Conservation (phyloP, 164 flowering plant species). For the Dillenia turbinata region DNA sequence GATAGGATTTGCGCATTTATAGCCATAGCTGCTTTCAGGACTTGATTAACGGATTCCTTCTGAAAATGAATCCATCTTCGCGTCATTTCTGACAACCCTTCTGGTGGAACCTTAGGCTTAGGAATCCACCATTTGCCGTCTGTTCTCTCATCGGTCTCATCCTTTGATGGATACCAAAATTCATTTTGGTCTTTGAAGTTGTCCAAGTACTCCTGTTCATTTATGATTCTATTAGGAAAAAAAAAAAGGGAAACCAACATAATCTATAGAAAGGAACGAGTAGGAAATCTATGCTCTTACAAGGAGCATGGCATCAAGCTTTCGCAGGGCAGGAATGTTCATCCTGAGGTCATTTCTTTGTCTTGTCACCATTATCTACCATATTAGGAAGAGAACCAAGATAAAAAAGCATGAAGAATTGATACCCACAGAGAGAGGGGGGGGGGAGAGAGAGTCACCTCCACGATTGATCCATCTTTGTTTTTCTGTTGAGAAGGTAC, state of each 20-base stretch:
- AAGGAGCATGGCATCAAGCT: slow-evolving; percentile 86
- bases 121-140: slow-evolving; percentile 96
- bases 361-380: slow-evolving; percentile 79
- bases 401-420: not conserved
- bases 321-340: slow-evolving; percentile 84
- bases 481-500: slow-evolving; percentile 78
- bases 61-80: slow-evolving; percentile 67
- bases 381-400: not conserved
- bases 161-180: slow-evolving; percentile 62
- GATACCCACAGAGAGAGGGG: not conserved
- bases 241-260: not conserved
- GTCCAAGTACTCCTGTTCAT: slow-evolving; percentile 53
- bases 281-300: slow-evolving; percentile 38
- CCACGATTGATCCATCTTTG: slow-evolving; percentile 64
- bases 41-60: slow-evolving; percentile 83
- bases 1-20: slow-evolving; percentile 81
- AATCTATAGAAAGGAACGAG: not conserved
- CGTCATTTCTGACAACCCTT: slow-evolving; percentile 63
- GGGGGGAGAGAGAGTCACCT: slow-evolving; percentile 37
- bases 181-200: slow-evolving; percentile 60
- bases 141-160: slow-evolving; percentile 31
- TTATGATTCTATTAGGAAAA: not conserved
- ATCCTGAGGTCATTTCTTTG: slow-evolving; percentile 79
- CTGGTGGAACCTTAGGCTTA: slow-evolving; percentile 51
- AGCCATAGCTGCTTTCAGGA: slow-evolving; percentile 92